These are phyloP conservation scores for Lactifluus pinguis DNA, from an alignment of 768 basidiomycete genomes.

Conservation along the genomic window DNA sequence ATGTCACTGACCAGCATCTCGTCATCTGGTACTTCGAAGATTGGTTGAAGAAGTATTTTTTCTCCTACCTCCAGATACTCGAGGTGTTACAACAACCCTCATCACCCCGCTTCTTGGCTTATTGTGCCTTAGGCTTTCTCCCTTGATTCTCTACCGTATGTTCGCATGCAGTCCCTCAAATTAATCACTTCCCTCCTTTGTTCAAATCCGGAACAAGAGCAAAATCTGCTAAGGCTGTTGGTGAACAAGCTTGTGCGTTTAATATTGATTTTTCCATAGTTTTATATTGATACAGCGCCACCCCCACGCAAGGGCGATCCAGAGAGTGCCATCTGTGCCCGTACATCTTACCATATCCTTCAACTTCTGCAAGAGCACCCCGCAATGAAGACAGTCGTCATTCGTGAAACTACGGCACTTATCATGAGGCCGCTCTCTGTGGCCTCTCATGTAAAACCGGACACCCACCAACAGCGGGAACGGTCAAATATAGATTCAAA, in stretches of 20 bases:
- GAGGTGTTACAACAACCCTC: slow-evolving; percentile 45
- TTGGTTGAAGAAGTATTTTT: slow-evolving; percentile 96
- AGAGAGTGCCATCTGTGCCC: slow-evolving; percentile 79
- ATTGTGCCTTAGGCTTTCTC: slow-evolving; percentile 49
- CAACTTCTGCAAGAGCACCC: slow-evolving; percentile 88
- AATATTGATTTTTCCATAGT: background rate
- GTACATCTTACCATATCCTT: slow-evolving; percentile 83
- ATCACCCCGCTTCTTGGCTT: background rate
- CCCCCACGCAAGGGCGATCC: slow-evolving; percentile 66
- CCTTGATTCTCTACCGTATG: slow-evolving; percentile 42
- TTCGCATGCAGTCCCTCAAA: slow-evolving; percentile 17
- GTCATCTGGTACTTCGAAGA: slow-evolving; percentile 91
- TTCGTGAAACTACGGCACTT: slow-evolving; percentile 76
- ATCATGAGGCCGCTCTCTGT: slow-evolving; percentile 50
- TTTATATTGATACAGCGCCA: slow-evolving; percentile 1
- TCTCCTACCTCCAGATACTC: slow-evolving; percentile 79
- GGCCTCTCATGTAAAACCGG: slow-evolving; percentile 16
- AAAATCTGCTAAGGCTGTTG: slow-evolving; percentile 84
- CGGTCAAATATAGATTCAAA: slow-evolving; percentile 18
- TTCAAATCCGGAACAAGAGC: slow-evolving; percentile 94
- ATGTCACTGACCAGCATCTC: slow-evolving; percentile 61
- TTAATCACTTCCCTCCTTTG: slow-evolving; percentile 73
- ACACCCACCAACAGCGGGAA: slow-evolving; percentile 46
- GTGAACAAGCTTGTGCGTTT: slow-evolving; percentile 83
- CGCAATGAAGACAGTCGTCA: slow-evolving; percentile 82